Evolutionary conservation across 257 asterid species (phyloP), one percentile per base, ranked within the genome.

Genomic region (Datura wrightii): DNA sequence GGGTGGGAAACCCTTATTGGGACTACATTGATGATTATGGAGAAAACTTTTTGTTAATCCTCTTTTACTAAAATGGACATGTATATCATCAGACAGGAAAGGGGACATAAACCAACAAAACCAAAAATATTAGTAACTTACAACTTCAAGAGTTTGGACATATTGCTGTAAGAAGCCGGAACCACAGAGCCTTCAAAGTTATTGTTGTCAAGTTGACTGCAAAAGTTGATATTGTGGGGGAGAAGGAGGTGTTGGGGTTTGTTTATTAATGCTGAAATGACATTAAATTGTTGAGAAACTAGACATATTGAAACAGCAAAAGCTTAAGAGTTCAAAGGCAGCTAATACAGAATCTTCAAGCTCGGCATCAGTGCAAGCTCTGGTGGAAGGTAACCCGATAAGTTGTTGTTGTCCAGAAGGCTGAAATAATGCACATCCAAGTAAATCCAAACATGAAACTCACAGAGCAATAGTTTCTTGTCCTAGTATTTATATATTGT

Each of bases 181-280:
- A 95, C 89, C 3, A 36, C 37, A 84, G 85, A 90, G 79, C 97
- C 98, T 18, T 63, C 87, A 44, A 95, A 92, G 88, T 95, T 88
- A 88, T 95, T 95, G 85, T 94, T 95, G 83, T 95, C 99, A 50
- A 95, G 95, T 88, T 95, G 99, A 83, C 99, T 95, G 97, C 83
- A 87, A 85, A 88, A 85, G 82, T 50, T 50, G 82, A 19, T 24
- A 48, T 76, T 50, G 19, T 31, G 44, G 79, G 84, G 80, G 79
- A 66, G 39, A 50, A 76, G 1, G 81, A 52, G 62, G 41, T 74
- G 60, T 74, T 24, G 18, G 81, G 1, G 1, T 50, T 24, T 24
- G 14, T 6, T 24, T 31, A 0, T 76, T 24, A 50, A 31, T 50
- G 18, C 19, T 9, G 39, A 79, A 74, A 19, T 18, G 16, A 69